Conservation (phyloP, 768 basidiomycete species). For the Cyathus striatus region DNA sequence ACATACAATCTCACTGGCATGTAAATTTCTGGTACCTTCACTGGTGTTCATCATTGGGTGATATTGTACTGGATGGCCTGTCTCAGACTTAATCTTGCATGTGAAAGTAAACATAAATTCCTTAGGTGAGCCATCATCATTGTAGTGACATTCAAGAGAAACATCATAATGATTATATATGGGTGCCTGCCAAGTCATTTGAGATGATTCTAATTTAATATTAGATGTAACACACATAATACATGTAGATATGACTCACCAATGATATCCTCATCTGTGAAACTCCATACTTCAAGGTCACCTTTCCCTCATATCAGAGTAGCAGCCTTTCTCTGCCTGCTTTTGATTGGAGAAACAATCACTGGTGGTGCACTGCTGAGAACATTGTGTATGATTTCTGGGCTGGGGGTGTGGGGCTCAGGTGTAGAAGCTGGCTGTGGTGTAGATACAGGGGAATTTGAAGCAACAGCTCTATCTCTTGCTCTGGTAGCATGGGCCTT, state of each 20-base stretch:
- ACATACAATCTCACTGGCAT: constrained; percentile 6
- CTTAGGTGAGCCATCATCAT: constrained; percentile 1
- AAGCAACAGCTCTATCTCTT: too few relatives aligned
- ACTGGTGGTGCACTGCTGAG: too few relatives aligned
- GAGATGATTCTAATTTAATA: too few relatives aligned
- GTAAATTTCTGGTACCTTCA: constrained; percentile 17
- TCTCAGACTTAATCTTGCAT: constrained; percentile 8
- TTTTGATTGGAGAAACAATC: constrained; percentile 8
- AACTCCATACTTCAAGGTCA: constrained; percentile 8
- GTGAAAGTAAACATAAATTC: constrained; percentile 12
- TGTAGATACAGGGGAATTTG: too few relatives aligned
- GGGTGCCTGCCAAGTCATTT: constrained; percentile 5
- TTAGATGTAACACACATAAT: neutral
- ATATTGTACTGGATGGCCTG: constrained; percentile 5
- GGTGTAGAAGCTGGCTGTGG: too few relatives aligned
- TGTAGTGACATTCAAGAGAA: constrained; percentile 6
- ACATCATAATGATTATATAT: constrained; percentile 16
- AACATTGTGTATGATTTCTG: too few relatives aligned
- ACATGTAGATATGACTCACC: constrained; percentile 5
- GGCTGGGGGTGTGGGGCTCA: too few relatives aligned
- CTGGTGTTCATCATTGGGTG: constrained; percentile 8
- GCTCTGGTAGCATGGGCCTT: too few relatives aligned
- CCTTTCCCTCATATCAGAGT: constrained; percentile 1
- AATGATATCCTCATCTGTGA: constrained; percentile 10
- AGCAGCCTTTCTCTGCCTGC: neutral